phyloP scores from a whole-genome alignment of 495 filamentous ascomycete genomes.

The Penicillium egyptiacum region DNA sequence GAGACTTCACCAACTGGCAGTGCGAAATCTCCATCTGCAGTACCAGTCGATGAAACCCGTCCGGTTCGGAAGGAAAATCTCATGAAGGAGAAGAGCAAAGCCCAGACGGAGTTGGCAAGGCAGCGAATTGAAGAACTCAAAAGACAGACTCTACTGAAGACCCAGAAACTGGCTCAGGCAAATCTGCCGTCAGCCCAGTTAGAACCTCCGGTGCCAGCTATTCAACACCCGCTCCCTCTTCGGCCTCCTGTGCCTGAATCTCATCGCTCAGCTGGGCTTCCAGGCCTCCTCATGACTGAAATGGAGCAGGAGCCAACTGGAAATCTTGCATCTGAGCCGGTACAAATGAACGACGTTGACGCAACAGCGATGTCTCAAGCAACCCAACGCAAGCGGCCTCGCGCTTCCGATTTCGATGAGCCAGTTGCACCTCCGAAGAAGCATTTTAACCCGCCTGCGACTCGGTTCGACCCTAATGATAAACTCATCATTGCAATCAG shows the following conservation, averaged over 20 bases:
- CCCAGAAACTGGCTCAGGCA: constrained; percentile 23
- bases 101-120: constrained; percentile 54
- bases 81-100: constrained; percentile 54
- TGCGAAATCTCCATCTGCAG: constrained; percentile 9
- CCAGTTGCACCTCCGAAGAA: constrained; percentile 56
- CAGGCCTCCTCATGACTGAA: constrained; percentile 53
- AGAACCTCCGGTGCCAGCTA: constrained; percentile 11
- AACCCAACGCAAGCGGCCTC: constrained; percentile 73
- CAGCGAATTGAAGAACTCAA: constrained; percentile 54
- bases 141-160: constrained; percentile 40
- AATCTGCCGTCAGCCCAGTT: constrained; percentile 1
- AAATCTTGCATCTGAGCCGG: constrained; percentile 10
- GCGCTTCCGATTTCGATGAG: constrained; percentile 76
- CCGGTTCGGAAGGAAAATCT: constrained; percentile 30
- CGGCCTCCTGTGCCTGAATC: constrained; percentile 40
- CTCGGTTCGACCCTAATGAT: constrained; percentile 18
- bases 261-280: constrained; percentile 40
- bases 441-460: constrained; percentile 51
- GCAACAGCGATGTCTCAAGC: constrained; percentile 28
- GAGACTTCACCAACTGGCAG: constrained; percentile 21
- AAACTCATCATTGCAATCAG: constrained; percentile 74
- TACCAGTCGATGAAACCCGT: constrained; percentile 15
- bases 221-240: constrained; percentile 46
- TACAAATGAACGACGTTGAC: constrained; percentile 22
- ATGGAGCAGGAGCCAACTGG: constrained; percentile 16